Conservation (phyloP, 352 stramenopile genomes). For the Aphanomyces invadans region DNA sequence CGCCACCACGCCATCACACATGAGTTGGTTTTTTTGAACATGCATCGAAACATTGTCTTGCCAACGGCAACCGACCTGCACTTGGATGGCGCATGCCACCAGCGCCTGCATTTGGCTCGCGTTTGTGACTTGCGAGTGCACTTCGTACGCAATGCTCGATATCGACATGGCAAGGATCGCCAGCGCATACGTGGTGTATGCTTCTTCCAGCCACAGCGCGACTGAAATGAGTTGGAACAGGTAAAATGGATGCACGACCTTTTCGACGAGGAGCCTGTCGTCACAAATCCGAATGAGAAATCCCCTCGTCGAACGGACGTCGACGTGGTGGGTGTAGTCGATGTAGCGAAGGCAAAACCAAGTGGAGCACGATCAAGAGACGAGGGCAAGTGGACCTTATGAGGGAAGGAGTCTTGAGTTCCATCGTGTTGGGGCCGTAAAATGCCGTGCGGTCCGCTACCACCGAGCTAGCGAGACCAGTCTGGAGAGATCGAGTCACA, state of each 20-base stretch:
- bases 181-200: constrained; percentile 57
- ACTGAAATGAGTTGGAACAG: constrained; percentile 64
- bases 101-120: constrained; percentile 53
- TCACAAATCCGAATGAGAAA: not conserved
- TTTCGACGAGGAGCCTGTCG: constrained; percentile 42
- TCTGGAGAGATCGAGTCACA: constrained; percentile 29
- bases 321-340: no score
- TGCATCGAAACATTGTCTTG: not conserved
- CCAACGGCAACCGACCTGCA: constrained; percentile 34
- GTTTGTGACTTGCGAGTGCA: constrained; percentile 53
- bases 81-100: constrained; percentile 45
- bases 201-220: constrained; percentile 58
- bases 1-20: not conserved
- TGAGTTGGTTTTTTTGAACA: not conserved
- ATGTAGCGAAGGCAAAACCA: no score
- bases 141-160: constrained; percentile 64
- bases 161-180: constrained; percentile 54
- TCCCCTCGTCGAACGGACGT: no score
- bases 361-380: no score
- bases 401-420: constrained; percentile 42
- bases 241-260: constrained; percentile 74
- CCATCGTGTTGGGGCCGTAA: constrained; percentile 53
- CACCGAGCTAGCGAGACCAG: constrained; percentile 30
- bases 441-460: constrained; percentile 36
- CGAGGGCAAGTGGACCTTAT: not conserved